Conservation (phyloP, 2,329 filamentous ascomycete genomes). For the Penicillium verrucosum region DNA sequence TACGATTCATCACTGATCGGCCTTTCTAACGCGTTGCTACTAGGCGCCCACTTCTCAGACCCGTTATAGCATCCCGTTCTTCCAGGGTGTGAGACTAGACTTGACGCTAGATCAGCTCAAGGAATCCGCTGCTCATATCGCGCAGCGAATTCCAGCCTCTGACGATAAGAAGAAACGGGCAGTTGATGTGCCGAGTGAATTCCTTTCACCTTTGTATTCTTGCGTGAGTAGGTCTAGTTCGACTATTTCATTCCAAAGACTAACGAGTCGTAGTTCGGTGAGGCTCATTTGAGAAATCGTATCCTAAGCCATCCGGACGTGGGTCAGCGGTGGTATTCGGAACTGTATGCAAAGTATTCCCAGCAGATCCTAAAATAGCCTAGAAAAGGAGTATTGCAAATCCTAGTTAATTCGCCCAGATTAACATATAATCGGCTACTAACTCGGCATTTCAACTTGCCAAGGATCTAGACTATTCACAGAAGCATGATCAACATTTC, state of each 20-base stretch:
- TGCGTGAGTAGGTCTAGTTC: constrained; percentile 26
- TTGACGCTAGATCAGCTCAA: constrained; percentile 47
- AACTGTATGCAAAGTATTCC: constrained; percentile 32
- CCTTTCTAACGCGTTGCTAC: constrained; percentile 10
- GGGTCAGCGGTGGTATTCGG: constrained; percentile 36
- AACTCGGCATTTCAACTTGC: background rate
- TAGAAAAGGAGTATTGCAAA: no score
- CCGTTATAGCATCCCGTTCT: constrained; percentile 53
- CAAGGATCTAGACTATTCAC: background rate
- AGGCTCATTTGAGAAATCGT: constrained; percentile 37
- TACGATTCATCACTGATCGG: no score
- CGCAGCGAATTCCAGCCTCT: constrained; percentile 27
- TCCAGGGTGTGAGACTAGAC: constrained; percentile 51
- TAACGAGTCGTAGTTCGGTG: constrained; percentile 30
- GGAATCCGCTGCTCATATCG: constrained; percentile 33
- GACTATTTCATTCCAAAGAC: background rate
- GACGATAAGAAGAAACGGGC: constrained; percentile 32
- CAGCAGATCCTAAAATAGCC: constrained; percentile 19
- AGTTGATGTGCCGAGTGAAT: constrained; percentile 38
- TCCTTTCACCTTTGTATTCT: constrained; percentile 34
- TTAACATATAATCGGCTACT: background rate
- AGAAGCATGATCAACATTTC: background rate
- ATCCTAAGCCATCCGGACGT: constrained; percentile 39
- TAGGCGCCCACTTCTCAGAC: constrained; percentile 32
- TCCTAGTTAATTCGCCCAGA: background rate